These are phyloP conservation scores for Chamaenerion angustifolium DNA, from an alignment of 345 rosid species.

Conservation along the genomic window DNA sequence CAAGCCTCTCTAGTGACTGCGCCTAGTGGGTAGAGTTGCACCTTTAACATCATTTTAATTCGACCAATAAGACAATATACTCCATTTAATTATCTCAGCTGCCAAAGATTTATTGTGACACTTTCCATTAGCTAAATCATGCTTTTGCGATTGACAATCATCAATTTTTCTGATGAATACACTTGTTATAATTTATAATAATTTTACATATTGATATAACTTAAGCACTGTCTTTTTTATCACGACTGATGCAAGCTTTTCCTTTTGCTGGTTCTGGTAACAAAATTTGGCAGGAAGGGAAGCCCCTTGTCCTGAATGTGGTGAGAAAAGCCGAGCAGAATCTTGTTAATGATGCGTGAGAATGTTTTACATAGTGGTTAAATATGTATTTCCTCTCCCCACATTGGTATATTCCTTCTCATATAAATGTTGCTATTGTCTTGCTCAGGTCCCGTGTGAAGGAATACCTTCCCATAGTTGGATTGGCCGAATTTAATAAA, in stretches of 20 bases:
- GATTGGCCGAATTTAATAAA: constrained; percentile 82
- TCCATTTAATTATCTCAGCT: too few species aligned
- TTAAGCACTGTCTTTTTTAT: background rate
- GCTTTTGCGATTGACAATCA: too few species aligned
- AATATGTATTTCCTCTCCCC: background rate
- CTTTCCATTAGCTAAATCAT: too few species aligned
- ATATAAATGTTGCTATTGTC: background rate
- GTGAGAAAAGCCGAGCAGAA: constrained; percentile 74
- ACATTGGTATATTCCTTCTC: background rate
- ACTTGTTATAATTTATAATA: background rate
- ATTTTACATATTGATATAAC: too few species aligned
- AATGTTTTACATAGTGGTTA: background rate
- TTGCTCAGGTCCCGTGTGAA: constrained; percentile 54
- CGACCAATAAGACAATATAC: too few species aligned
- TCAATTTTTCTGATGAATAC: background rate
- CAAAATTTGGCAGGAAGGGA: constrained; percentile 54
- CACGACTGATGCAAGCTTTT: constrained; percentile 2
- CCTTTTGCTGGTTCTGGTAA: constrained; percentile 3
- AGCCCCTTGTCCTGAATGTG: constrained; percentile 69
- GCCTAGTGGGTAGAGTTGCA: background rate
- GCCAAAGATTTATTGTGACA: too few species aligned
- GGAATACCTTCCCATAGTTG: constrained; percentile 89
- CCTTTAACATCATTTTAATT: background rate
- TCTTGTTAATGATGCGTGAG: constrained; percentile 65
- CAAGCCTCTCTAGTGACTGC: background rate